phyloP scores from a whole-genome alignment of 2,329 filamentous ascomycete species.

The Colletotrichum navitas region DNA sequence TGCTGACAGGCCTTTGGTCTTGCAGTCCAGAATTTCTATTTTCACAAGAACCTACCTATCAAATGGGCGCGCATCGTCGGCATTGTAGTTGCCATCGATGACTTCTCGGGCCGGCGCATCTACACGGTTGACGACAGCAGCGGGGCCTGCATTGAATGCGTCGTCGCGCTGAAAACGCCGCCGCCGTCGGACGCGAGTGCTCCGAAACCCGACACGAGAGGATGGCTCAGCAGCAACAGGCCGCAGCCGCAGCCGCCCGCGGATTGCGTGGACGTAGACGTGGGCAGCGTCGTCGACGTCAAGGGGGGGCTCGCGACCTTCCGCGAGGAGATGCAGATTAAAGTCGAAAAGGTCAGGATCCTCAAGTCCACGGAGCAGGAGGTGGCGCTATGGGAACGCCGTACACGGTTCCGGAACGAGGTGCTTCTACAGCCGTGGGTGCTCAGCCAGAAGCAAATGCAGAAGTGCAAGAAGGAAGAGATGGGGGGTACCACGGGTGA shows the following conservation, averaged over 20 bases:
- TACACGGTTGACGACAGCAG: slow-evolving; percentile 76
- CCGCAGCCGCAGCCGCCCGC: slow-evolving; percentile 32
- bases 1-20: background rate
- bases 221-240: slow-evolving; percentile 8
- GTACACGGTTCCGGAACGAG: slow-evolving; percentile 61
- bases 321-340: slow-evolving; percentile 64
- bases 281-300: slow-evolving; percentile 69
- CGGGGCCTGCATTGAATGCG: slow-evolving; percentile 68
- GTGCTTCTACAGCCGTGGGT: slow-evolving; percentile 68
- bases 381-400: slow-evolving; percentile 70
- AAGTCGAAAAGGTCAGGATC: slow-evolving; percentile 62
- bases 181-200: slow-evolving; percentile 13
- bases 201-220: slow-evolving; percentile 4
- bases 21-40: slow-evolving; percentile 68
- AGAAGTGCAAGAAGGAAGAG: slow-evolving; percentile 58
- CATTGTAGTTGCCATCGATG: slow-evolving; percentile 73
- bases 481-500: slow-evolving; percentile 56
- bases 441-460: slow-evolving; percentile 62
- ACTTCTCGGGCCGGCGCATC: slow-evolving; percentile 60
- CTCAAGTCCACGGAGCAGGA: slow-evolving; percentile 68
- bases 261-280: slow-evolving; percentile 54
- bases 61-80: slow-evolving; percentile 81
- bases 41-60: slow-evolving; percentile 80
- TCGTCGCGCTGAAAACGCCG: slow-evolving; percentile 44
- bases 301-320: slow-evolving; percentile 66